Conservation (phyloP, 371 early-diverging fungal genomes). For the Globomyces sp. region DNA sequence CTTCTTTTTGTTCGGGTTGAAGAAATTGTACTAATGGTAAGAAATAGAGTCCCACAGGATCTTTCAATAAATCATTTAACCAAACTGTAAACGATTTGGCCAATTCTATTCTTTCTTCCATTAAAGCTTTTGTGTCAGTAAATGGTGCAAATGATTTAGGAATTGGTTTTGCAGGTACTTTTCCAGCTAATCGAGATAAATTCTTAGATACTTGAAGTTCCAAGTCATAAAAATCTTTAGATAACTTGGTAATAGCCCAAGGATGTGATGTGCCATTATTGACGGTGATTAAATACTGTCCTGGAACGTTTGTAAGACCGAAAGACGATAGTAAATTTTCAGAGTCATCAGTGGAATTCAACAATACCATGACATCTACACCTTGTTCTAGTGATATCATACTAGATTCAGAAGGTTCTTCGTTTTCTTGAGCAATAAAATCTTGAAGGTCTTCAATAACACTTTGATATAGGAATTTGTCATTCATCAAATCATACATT, state of each 20-base stretch:
- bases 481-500: neutral
- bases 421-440: constrained; percentile 3
- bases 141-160: neutral
- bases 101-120: constrained; percentile 11
- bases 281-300: no score
- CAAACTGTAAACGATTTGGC: constrained; percentile 2
- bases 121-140: neutral
- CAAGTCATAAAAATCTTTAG: no score
- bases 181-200: no score
- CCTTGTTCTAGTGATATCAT: neutral
- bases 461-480: neutral
- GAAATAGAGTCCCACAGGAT: neutral
- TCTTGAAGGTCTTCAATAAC: neutral
- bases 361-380: neutral
- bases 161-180: neutral
- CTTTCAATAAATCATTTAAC: neutral
- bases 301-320: neutral
- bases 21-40: neutral
- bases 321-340: neutral
- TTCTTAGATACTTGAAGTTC: no score
- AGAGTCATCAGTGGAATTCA: neutral
- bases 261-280: no score
- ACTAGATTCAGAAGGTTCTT: neutral
- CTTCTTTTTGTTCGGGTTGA: neutral
- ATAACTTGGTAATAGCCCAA: no score